Base-by-base conservation (phyloP, 352 stramenopile genomes). In the Phytophthora lateralis region DNA sequence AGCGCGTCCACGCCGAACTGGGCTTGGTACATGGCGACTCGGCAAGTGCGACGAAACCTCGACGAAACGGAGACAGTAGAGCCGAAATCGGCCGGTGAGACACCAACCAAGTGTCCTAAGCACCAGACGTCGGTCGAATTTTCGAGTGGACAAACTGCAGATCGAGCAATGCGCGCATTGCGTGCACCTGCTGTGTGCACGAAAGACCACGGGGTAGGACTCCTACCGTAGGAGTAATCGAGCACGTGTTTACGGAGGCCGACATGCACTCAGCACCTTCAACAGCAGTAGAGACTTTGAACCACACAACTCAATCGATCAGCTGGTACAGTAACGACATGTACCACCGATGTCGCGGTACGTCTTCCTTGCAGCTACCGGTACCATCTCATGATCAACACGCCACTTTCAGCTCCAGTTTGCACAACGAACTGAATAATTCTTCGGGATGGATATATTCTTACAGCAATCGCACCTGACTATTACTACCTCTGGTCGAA, bases 211-310 rank as follows among this genome's bases (percentile, higher is more conserved):
- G 29, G 10, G 6, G n/a, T n/a, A n/a, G n/a, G n/a, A n/a, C n/a
- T n/a, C n/a, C n/a, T n/a, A n/a, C 4, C 21, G n/a, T n/a, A 30
- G 58, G 39, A 61, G 50, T 55, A 66, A 66, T 66, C 59, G 44
- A 21, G 10, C 27, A 17, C 15, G n/a, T 63, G 59, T 53, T 67
- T 62, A 67, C 59, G 59, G 55, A 62, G 32, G 41, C n/a, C 4
- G 30, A 37, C 30, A 37, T 37, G 30, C 30, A 43, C 26, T 30
- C 26, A 24, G 21, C 21, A 24, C 21, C 21, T 24, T 24, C 21
- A 24, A 24, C 21, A 24, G 21, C 1, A 24, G 21, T 24, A 3
- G 21, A 24, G 21, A 24, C 21, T 24, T 24, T 24, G 21, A 24
- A 3, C 21, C 21, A 24, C 21, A 3, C 21, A 24, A 24, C 1